These are phyloP conservation scores for Hymenoscyphus repandus DNA, from an alignment of 2,329 filamentous ascomycete species.

Conservation along the genomic window DNA sequence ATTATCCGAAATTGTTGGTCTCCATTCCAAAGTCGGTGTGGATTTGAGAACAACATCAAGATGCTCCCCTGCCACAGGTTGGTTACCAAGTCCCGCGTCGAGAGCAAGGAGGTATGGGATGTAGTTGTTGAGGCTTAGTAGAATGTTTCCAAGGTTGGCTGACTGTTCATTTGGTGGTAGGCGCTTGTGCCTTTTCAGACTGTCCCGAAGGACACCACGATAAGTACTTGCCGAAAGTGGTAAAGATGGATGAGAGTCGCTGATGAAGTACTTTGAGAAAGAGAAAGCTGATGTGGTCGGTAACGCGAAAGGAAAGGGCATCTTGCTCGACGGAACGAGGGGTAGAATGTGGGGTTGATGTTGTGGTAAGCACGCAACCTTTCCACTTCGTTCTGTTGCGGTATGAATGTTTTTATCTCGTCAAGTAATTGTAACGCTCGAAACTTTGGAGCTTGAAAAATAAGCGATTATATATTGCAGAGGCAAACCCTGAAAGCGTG, in stretches of 20 bases:
- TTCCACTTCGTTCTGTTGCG: too few relatives aligned
- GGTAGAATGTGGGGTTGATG: neutral
- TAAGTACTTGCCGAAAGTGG: slow-evolving; percentile 77
- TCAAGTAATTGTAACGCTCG: too few relatives aligned
- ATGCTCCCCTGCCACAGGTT: slow-evolving; percentile 50
- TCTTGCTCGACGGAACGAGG: slow-evolving; percentile 34
- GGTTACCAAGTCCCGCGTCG: slow-evolving; percentile 62
- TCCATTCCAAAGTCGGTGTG: slow-evolving; percentile 71
- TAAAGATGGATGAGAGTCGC: slow-evolving; percentile 82
- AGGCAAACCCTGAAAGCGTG: too few relatives aligned
- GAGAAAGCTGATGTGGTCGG: slow-evolving; percentile 86
- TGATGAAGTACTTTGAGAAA: slow-evolving; percentile 71
- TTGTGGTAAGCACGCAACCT: neutral
- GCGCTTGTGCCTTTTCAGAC: slow-evolving; percentile 84
- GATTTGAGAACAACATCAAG: slow-evolving; percentile 61
- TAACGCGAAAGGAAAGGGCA: slow-evolving; percentile 86
- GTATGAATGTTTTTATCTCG: too few relatives aligned
- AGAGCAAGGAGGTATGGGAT: slow-evolving; percentile 78
- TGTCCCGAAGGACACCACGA: slow-evolving; percentile 75
- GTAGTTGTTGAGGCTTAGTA: slow-evolving; percentile 68
- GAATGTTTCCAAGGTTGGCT: slow-evolving; percentile 63
- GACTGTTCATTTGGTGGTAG: slow-evolving; percentile 67
- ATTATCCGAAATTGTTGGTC: slow-evolving; percentile 67
- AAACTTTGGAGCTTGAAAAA: too few relatives aligned
- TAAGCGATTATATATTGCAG: too few relatives aligned